Conservation (phyloP, 345 rosid genomes). For the Moricandia moricandioides region DNA sequence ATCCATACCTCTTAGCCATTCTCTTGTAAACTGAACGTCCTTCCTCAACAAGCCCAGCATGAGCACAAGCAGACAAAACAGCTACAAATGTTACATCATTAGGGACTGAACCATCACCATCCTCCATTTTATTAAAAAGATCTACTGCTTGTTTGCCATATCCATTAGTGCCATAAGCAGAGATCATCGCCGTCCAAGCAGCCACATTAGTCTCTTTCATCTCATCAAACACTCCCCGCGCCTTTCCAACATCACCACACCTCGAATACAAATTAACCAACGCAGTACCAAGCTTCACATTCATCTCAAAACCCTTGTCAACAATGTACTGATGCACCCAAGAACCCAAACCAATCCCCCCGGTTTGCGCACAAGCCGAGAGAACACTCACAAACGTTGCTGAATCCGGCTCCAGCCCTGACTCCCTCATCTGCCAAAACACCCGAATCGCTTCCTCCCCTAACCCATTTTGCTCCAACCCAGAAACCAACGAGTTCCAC, state of each 20-base stretch:
- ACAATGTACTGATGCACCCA: conserved; percentile 61
- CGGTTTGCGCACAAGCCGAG: conserved; percentile 74
- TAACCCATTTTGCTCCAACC: conserved; percentile 75
- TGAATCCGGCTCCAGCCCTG: conserved; percentile 53
- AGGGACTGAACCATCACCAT: conserved; percentile 40
- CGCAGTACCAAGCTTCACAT: conserved; percentile 71
- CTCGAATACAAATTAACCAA: conserved; percentile 78
- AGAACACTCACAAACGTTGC: conserved; percentile 63
- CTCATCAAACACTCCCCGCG: conserved; percentile 60
- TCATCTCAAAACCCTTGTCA: conserved; percentile 40
- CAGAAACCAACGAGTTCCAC: conserved; percentile 82
- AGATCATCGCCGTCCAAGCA: conserved; percentile 89
- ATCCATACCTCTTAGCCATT: conserved; percentile 47
- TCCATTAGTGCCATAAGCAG: conserved; percentile 82
- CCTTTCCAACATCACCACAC: conserved; percentile 63
- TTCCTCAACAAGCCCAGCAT: conserved; percentile 63
- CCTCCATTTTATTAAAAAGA: conserved; percentile 52
- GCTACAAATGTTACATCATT: conserved; percentile 74
- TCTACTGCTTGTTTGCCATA: conserved; percentile 57
- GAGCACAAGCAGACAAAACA: conserved; percentile 78
- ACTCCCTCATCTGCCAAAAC: conserved; percentile 56
- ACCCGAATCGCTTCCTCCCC: conserved; percentile 55
- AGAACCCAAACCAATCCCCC: conserved; percentile 56
- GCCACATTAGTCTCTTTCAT: conserved; percentile 67
- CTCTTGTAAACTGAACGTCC: conserved; percentile 52